These are phyloP conservation scores for Thielaviopsis euricoi DNA, from an alignment of 2,329 filamentous ascomycete species.

Conservation along the genomic window DNA sequence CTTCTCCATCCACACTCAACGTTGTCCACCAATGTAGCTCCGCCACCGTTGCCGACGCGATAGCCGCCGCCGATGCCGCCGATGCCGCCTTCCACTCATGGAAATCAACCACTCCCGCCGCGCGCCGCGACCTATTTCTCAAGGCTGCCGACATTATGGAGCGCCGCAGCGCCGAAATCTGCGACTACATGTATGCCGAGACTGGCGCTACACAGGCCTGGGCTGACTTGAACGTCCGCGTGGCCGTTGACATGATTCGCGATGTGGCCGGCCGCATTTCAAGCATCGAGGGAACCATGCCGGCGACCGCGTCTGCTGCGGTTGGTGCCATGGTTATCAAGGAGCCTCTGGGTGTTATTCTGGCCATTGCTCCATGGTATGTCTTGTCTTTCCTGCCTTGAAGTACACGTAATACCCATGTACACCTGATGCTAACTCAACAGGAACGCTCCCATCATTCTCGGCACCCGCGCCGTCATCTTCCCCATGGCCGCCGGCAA, in stretches of 20 bases:
- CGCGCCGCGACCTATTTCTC: conserved; percentile 53
- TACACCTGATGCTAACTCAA: neutral
- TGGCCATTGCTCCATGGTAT: conserved; percentile 71
- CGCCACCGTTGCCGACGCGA: conserved; percentile 38
- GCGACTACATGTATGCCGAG: conserved; percentile 38
- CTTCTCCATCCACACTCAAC: conserved; percentile 35
- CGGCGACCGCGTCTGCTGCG: conserved; percentile 18
- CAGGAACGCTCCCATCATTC: conserved; percentile 42
- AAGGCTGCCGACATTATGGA: conserved; percentile 51
- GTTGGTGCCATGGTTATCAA: conserved; percentile 46
- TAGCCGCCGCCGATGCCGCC: conserved; percentile 36
- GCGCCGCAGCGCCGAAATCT: conserved; percentile 41
- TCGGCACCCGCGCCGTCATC: conserved; percentile 36
- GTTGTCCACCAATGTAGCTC: conserved; percentile 39
- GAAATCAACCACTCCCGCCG: conserved; percentile 41
- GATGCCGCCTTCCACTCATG: conserved; percentile 53
- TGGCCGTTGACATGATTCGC: conserved; percentile 23
- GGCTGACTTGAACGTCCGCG: conserved; percentile 24
- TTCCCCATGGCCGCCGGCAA: conserved; percentile 64
- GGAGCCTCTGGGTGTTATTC: conserved; percentile 63
- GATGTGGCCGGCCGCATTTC: conserved; percentile 28
- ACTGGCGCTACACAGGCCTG: conserved; percentile 25
- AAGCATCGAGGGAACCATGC: conserved; percentile 23
- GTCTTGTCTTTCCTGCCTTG: conserved; percentile 12
- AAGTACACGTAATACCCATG: no score